Percentiles rank a stretch among this genome's conserved stretches.
phyloP scores from a whole-genome alignment of 495 filamentous ascomycete species.

The Penicillium soppii region DNA sequence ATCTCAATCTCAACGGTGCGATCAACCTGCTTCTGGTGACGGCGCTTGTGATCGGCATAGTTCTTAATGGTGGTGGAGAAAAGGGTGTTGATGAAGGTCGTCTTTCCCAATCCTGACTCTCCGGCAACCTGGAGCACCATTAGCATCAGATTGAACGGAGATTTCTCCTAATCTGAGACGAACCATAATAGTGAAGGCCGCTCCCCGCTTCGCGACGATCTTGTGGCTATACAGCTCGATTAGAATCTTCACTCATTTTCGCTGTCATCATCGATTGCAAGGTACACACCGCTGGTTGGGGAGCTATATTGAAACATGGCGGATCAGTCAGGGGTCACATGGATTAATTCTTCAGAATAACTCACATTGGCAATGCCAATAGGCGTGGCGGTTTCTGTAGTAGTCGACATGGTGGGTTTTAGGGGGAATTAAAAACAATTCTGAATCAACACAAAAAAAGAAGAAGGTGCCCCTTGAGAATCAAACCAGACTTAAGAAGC shows the following conservation, averaged over 20 bases:
- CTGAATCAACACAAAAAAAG: slow-evolving; percentile 18
- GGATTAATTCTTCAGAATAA: slow-evolving; percentile 16
- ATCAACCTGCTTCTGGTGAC: slow-evolving; percentile 98
- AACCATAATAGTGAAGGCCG: slow-evolving; percentile 99
- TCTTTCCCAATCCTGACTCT: slow-evolving; percentile 98
- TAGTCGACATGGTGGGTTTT: slow-evolving; percentile 65
- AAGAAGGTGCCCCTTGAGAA: slow-evolving; percentile 8
- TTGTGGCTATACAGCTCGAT: slow-evolving; percentile 69
- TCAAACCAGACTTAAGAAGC: neutral
- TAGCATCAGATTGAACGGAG: slow-evolving; percentile 21
- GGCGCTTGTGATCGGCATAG: slow-evolving; percentile 98
- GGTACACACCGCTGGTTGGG: slow-evolving; percentile 80
- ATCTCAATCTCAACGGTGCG: slow-evolving; percentile 99
- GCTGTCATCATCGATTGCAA: slow-evolving; percentile 1
- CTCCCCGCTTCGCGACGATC: slow-evolving; percentile 98
- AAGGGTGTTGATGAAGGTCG: slow-evolving; percentile 99
- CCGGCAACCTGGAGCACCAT: slow-evolving; percentile 75
- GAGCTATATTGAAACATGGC: slow-evolving; percentile 47
- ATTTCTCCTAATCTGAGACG: slow-evolving; percentile 19
- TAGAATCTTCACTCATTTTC: slow-evolving; percentile 28
- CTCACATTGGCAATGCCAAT: slow-evolving; percentile 99
- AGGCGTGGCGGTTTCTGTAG: slow-evolving; percentile 82
- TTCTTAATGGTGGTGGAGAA: slow-evolving; percentile 99
- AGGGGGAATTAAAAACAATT: slow-evolving; percentile 21
- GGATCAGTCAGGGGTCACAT: slow-evolving; percentile 15